Evolutionary conservation across 2,329 filamentous ascomycete genomes (phyloP).

Genomic region (Pseudogymnoascus sp.): DNA sequence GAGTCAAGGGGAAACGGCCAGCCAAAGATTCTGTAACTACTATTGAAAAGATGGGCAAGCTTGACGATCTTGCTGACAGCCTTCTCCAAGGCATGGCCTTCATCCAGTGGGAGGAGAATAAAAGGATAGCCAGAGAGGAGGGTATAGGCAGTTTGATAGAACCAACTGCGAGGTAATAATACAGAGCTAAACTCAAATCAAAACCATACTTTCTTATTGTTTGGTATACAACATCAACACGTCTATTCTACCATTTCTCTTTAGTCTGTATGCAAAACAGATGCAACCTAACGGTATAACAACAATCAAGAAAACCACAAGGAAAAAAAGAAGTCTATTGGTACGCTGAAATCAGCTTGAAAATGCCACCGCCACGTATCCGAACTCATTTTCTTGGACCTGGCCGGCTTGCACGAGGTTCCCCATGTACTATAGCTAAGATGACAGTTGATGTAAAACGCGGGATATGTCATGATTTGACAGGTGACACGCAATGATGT

Average conservation of each 20-base stretch:
- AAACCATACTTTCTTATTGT: constrained; percentile 7
- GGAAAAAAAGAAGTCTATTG: constrained; percentile 4
- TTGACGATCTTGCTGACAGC: constrained; percentile 76
- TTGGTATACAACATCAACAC: not conserved
- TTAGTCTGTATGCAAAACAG: not conserved
- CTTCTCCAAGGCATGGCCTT: constrained; percentile 70
- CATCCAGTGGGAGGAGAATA: constrained; percentile 64
- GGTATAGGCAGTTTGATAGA: not conserved
- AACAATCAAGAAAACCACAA: constrained; percentile 3
- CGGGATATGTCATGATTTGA: not conserved
- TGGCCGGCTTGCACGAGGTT: not conserved
- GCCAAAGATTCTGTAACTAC: constrained; percentile 22
- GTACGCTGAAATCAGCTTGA: not conserved
- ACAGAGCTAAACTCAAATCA: not conserved
- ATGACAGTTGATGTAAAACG: not conserved
- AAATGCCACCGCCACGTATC: not conserved
- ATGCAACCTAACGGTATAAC: not conserved
- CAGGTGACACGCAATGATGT: not conserved
- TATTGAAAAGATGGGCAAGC: constrained; percentile 40
- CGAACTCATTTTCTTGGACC: not conserved
- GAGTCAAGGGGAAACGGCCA: constrained; percentile 22
- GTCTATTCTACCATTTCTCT: constrained; percentile 6
- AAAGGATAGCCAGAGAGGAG: constrained; percentile 26
- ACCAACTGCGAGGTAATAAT: constrained; percentile 1
- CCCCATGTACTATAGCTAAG: not conserved